These are phyloP conservation scores for Alternaria sp. DNA, from an alignment of 2,329 filamentous ascomycete genomes.

Conservation along the genomic window DNA sequence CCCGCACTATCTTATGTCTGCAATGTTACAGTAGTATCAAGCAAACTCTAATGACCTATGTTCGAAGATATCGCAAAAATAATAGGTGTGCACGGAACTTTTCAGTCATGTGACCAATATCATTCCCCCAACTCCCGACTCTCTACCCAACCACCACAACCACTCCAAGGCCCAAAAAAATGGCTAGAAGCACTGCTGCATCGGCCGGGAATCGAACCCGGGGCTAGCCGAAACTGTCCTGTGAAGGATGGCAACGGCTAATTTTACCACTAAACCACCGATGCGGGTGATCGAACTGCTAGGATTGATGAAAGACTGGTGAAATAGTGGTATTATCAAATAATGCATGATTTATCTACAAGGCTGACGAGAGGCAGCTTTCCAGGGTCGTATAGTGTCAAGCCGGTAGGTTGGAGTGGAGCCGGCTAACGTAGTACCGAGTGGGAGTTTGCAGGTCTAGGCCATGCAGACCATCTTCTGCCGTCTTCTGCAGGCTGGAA, in stretches of 20 bases:
- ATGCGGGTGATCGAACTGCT: slow-evolving; percentile 9
- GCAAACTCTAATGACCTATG: too few species aligned
- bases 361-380: too few species aligned
- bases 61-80: too few species aligned
- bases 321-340: too few species aligned
- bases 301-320: slow-evolving; percentile 6
- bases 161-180: slow-evolving; percentile 3
- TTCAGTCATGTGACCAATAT: neutral
- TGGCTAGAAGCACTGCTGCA: neutral
- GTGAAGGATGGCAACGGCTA: slow-evolving; percentile 24
- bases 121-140: neutral
- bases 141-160: neutral
- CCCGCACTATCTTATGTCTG: too few species aligned
- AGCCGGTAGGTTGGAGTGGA: neutral
- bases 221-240: slow-evolving; percentile 22
- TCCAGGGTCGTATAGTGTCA: too few species aligned
- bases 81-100: neutral
- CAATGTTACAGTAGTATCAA: too few species aligned
- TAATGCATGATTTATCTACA: too few species aligned
- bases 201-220: slow-evolving; percentile 28
- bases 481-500: neutral
- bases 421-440: neutral
- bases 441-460: neutral
- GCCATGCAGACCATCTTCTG: neutral
- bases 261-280: slow-evolving; percentile 30